Conservation (phyloP, 1,284 basidiomycete genomes). For the Inonotus obliquus region DNA sequence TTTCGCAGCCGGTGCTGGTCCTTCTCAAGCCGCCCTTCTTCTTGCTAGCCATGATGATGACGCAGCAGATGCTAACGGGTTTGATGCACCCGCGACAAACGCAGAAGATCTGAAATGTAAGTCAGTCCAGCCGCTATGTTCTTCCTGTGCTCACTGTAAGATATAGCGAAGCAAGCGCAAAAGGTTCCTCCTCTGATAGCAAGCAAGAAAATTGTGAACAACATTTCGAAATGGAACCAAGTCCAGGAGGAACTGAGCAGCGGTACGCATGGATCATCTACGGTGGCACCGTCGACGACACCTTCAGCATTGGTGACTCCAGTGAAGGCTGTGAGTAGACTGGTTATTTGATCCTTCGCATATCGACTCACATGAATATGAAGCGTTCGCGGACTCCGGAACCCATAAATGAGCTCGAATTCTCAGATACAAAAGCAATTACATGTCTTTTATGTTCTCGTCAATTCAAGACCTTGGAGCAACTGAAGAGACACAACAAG, state of each 20-base stretch:
- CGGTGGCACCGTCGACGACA: neutral
- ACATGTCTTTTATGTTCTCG: conserved; percentile 87
- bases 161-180: conserved; percentile 55
- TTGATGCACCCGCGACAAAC: conserved; percentile 20
- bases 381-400: conserved; percentile 31
- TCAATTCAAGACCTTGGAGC: conserved; percentile 84
- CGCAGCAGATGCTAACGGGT: conserved; percentile 35
- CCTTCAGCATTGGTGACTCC: neutral
- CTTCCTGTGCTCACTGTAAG: conserved; percentile 25
- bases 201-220: conserved; percentile 86
- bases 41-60: conserved; percentile 37
- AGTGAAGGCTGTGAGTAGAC: conserved; percentile 2
- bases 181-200: conserved; percentile 80
- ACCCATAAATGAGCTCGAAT: conserved; percentile 64
- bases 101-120: conserved; percentile 31
- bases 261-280: conserved; percentile 20
- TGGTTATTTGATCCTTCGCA: neutral
- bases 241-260: conserved; percentile 79
- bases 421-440: conserved; percentile 64
- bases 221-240: conserved; percentile 94
- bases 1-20: conserved; percentile 17
- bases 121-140: neutral
- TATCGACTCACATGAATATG: conserved; percentile 19
- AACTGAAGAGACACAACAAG: conserved; percentile 81
- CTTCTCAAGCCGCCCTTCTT: conserved; percentile 35